Conservation (phyloP, 2,329 filamentous ascomycete genomes). For the Aureobasidium lini region DNA sequence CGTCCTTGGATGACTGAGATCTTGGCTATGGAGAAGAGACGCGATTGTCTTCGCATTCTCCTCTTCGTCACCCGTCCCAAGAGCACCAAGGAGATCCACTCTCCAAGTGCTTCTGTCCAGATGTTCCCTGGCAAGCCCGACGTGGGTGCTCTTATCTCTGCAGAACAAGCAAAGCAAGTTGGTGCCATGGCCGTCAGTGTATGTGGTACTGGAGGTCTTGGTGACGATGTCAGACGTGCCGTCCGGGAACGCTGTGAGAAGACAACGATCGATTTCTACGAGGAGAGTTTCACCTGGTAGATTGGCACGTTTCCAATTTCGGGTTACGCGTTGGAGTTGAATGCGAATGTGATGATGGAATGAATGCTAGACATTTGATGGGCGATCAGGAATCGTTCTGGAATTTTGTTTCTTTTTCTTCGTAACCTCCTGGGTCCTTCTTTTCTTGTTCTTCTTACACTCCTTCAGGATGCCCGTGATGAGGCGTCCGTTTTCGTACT, state of each 20-base stretch:
- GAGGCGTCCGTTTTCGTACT: not conserved
- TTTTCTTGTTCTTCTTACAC: conserved; percentile 11
- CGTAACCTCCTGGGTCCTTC: not conserved
- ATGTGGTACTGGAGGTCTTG: conserved; percentile 65
- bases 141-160: conserved; percentile 66
- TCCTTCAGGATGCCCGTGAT: not conserved
- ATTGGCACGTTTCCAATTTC: not conserved
- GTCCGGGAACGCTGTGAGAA: conserved; percentile 57
- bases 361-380: conserved; percentile 1
- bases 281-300: conserved; percentile 67
- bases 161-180: conserved; percentile 72
- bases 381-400: conserved; percentile 1
- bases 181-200: conserved; percentile 85
- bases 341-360: conserved; percentile 1
- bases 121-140: conserved; percentile 90
- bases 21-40: conserved; percentile 68
- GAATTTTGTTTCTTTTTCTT: not conserved
- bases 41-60: conserved; percentile 76
- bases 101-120: conserved; percentile 70
- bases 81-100: conserved; percentile 72
- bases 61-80: conserved; percentile 86
- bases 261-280: conserved; percentile 67
- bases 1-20: conserved; percentile 85
- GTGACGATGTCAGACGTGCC: conserved; percentile 64
- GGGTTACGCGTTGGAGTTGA: not conserved